Conservation (phyloP, 2,329 filamentous ascomycete genomes). For the Apiospora kogelbergensis region DNA sequence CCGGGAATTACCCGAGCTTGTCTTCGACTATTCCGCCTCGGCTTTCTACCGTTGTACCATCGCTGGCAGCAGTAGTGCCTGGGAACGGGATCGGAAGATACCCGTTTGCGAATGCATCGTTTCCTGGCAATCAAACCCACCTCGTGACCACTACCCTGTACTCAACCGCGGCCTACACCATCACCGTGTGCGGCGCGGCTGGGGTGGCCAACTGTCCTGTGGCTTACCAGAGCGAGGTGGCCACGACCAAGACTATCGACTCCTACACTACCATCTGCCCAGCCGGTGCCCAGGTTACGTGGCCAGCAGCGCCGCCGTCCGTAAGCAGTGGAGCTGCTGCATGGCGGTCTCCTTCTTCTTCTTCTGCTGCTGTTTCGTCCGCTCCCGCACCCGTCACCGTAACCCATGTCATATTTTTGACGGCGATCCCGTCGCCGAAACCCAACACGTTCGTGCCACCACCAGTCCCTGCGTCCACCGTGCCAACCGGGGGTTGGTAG, state of each 20-base stretch:
- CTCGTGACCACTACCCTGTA: conserved; percentile 21
- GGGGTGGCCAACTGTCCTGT: conserved; percentile 40
- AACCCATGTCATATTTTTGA: neutral
- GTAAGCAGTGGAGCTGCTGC: too few relatives aligned
- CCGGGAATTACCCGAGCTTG: too few relatives aligned
- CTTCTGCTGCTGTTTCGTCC: neutral
- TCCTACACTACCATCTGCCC: conserved; percentile 32
- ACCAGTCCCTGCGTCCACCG: neutral
- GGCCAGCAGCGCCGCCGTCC: neutral
- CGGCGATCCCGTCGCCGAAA: neutral
- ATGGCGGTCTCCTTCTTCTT: neutral
- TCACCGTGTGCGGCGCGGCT: conserved; percentile 39
- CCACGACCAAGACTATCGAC: conserved; percentile 29
- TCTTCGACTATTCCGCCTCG: neutral
- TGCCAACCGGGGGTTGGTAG: neutral
- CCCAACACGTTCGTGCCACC: neutral
- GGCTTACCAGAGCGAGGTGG: conserved; percentile 33
- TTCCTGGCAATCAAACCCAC: neutral
- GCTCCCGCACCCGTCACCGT: neutral
- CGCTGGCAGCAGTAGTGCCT: neutral
- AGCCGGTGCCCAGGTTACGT: neutral
- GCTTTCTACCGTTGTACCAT: neutral
- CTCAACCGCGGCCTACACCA: conserved; percentile 26
- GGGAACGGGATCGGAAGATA: neutral
- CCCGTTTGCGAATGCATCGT: neutral